phyloP scores from a whole-genome alignment of 2,329 filamentous ascomycete genomes.

The Botrytis hyacinthi region DNA sequence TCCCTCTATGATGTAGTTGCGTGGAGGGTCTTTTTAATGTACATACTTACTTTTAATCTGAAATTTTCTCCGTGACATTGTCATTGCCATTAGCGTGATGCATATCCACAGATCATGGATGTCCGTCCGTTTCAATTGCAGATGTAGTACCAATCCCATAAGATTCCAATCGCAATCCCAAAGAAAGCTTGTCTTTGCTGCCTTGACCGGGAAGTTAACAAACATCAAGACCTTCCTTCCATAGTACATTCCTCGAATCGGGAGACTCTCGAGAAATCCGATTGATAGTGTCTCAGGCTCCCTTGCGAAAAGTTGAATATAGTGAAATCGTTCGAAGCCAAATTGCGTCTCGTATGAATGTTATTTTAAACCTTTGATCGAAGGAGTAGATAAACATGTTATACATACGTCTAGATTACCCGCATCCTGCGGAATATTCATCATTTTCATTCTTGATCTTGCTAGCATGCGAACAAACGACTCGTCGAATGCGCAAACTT shows the following conservation, averaged over 20 bases:
- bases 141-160: neutral
- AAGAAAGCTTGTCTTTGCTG: neutral
- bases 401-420: neutral
- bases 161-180: neutral
- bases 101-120: neutral
- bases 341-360: neutral
- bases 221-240: neutral
- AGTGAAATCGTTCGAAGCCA: too few relatives aligned
- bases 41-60: neutral
- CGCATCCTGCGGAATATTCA: neutral
- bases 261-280: neutral
- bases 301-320: too few relatives aligned
- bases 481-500: neutral
- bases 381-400: too few relatives aligned
- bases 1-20: rapidly evolving
- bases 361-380: neutral
- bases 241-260: neutral
- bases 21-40: neutral
- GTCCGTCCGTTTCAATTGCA: too few relatives aligned
- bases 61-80: neutral
- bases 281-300: too few relatives aligned
- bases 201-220: neutral
- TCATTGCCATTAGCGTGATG: neutral
- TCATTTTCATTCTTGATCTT: rapidly evolving
- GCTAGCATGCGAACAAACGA: neutral